Evolutionary conservation across 345 rosid genomes (phyloP).

Genomic region (Sapria himalayana): DNA sequence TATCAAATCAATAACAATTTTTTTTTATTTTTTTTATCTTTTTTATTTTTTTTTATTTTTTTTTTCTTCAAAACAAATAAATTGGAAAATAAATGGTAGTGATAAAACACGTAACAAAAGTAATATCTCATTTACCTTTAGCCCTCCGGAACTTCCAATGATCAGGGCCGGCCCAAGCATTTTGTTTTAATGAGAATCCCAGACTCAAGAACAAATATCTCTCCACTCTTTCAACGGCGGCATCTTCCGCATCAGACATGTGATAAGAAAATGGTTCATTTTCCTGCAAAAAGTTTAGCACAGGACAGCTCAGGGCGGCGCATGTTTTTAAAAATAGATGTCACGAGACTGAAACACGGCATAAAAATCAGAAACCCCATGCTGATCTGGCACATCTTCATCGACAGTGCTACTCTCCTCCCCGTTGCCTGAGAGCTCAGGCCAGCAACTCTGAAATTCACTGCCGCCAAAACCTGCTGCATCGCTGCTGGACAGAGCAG

Average conservation of each 20-base stretch:
- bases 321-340: too few species aligned
- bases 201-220: constrained; percentile 37
- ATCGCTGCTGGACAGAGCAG: constrained; percentile 18
- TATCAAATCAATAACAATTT: too few species aligned
- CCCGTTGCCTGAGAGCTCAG: constrained; percentile 30
- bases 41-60: too few species aligned
- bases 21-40: too few species aligned
- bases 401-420: constrained; percentile 24
- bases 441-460: constrained; percentile 28
- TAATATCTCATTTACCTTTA: constrained; percentile 59
- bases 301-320: too few species aligned
- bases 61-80: too few species aligned
- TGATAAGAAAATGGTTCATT: constrained; percentile 22
- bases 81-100: constrained; percentile 2
- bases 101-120: constrained; percentile 5
- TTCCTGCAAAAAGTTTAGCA: constrained; percentile 52
- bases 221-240: constrained; percentile 39
- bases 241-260: constrained; percentile 26
- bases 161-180: constrained; percentile 99
- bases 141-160: constrained; percentile 77
- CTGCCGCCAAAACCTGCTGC: constrained; percentile 26
- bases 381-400: constrained; percentile 30
- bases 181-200: constrained; percentile 53
- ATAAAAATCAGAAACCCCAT: constrained; percentile 28
- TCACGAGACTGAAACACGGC: background rate